Evolutionary conservation across 352 stramenopile species (phyloP), one percentile per base, ranked within the genome.

Genomic region (Peronosclerospora sorghi): DNA sequence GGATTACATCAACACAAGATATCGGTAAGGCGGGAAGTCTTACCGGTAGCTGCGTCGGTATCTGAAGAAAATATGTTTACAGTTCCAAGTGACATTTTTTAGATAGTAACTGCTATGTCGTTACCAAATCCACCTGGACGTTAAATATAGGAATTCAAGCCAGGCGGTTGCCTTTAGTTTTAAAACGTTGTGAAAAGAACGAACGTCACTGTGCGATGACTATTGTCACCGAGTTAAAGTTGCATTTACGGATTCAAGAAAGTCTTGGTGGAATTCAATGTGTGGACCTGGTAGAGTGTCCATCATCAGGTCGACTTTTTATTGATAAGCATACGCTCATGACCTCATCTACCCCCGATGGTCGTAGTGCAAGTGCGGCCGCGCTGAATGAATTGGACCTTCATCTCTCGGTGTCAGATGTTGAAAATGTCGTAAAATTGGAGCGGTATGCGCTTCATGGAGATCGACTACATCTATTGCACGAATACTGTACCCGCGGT

Each of bases 321-420:
- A 56, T 86, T 12, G 73, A 85, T 55, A 86, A 86, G 46, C 60
- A 81, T 59, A 80, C 72, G 14, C 37, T 62, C 8, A 54, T 65
- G 46, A 62, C 57, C 12, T 59, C 56, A n/a, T 40, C 35, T 8
- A 52, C 49, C 19, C 9, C 18, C 4, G 48, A 56, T 48, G 51
- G 41, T 13, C 45, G 30, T 21, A 45, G 51, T 37, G 71, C 65
- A 45, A 75, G 66, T 24, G 42, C 47, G 1, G 54, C 65, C n/a
- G 73, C 76, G 12, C 45, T 83, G 35, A 56, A 68, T 0, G 76
- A 88, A 56, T 59, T 88, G 18, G 73, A 88, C 38, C 40, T 86
- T 32, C 56, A 82, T 30, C 62, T 88, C 13, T 68, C 68, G 14
- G 35, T 87, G 47, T 41, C 29, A 17, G 34, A 54, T 32, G 29